Evolutionary conservation across 2,329 filamentous ascomycete genomes (phyloP), one percentile per base, ranked within the genome.

Genomic region (Zymoseptoria crescenta): DNA sequence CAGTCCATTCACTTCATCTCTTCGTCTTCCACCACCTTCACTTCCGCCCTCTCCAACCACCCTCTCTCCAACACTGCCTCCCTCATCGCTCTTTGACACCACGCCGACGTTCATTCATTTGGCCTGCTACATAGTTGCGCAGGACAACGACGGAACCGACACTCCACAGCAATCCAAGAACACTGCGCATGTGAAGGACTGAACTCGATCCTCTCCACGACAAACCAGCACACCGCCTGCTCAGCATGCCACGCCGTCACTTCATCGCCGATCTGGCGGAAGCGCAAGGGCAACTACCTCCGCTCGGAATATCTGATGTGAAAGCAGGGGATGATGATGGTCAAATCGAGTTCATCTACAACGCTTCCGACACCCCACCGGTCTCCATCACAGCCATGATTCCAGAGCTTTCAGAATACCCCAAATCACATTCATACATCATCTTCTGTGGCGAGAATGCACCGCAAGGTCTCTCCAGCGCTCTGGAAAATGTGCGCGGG

Each of bases 301-400:
- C 83, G 52, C 63, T 75, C 0, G 74, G 79, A 54, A 76, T 94
- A 53, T 74, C 74, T 53, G 69, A 78, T 35, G 74, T 96, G 24
- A 74, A 75, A 35, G 75, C 77, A 41, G 87, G 87, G 16, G 83
- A 86, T 4, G 86, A 88, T 30, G 87, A 93, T 71, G 89, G 88
- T 55, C 84, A 88, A 58, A 78, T 95, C 58, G 80, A 80, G 13
- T 87, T 93, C 70, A 77, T 73, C 4, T 88, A 80, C 65, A 61
- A 56, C 53, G 57, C 52, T 48, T 59, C 35, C 57, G 68, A 21
- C 67, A 69, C 5, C 5, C 48, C 52, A 8, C 58, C 69, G 5
- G 64, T 75, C 57, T 66, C 67, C 28, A 69, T 78, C 53, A 77
- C 76, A n/a, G 76, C 73, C 19, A 59, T 70, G 52, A 58, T 69